Percentiles rank a stretch among this genome's conserved stretches.
These are phyloP conservation scores for Umbilicus rupestris DNA, from an alignment of 164 flowering plant genomes.

Conservation along the genomic window DNA sequence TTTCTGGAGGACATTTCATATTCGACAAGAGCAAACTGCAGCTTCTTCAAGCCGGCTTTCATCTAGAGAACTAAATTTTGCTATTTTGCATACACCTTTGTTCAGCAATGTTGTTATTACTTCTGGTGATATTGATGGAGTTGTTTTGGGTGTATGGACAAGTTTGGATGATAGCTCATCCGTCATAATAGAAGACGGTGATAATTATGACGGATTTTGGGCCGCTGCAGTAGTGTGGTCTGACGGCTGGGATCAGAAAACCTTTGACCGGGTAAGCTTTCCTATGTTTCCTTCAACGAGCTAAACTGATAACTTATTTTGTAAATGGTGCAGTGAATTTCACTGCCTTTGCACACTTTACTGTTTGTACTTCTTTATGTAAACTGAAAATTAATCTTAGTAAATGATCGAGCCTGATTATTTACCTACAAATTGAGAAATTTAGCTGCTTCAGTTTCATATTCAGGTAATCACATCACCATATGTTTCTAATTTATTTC, in stretches of 20 bases:
- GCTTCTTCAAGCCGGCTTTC: conserved; percentile 20
- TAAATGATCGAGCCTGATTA: background rate
- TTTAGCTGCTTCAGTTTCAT: background rate
- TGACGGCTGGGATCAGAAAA: conserved; percentile 76
- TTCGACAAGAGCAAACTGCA: conserved; percentile 30
- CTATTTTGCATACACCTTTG: conserved; percentile 26
- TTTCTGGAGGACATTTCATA: conserved; percentile 61
- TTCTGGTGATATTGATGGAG: conserved; percentile 95
- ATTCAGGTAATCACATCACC: background rate
- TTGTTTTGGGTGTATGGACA: conserved; percentile 80
- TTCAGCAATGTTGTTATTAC: conserved; percentile 30
- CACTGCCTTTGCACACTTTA: background rate
- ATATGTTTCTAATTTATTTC: background rate
- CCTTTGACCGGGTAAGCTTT: conserved; percentile 80
- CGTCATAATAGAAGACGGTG: conserved; percentile 34
- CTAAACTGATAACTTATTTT: background rate
- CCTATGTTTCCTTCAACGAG: background rate
- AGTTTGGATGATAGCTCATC: conserved; percentile 27
- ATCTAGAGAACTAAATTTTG: conserved; percentile 26
- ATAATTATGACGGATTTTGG: conserved; percentile 62
- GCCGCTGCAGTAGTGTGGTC: conserved; percentile 90
- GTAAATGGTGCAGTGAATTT: background rate
- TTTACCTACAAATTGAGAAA: background rate
- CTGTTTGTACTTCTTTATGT: background rate
- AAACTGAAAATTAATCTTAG: background rate